Conservation (phyloP, 2,329 filamentous ascomycete genomes). For the Capronia epimyces region DNA sequence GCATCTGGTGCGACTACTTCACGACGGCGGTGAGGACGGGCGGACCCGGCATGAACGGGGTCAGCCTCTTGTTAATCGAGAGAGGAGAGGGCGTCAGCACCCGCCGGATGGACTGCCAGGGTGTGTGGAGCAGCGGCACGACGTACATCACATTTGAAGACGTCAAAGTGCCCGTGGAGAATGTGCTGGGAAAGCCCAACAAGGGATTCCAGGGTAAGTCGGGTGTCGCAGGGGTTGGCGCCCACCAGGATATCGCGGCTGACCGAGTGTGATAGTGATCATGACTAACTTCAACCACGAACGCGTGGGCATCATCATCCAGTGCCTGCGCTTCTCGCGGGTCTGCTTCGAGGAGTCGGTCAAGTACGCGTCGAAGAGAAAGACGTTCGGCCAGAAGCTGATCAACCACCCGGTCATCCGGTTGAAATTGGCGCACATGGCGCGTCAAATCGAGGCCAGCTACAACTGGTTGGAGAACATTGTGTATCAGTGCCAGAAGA, state of each 20-base stretch:
- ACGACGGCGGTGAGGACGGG: slow-evolving; percentile 92
- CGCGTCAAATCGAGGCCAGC: slow-evolving; percentile 92
- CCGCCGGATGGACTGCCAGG: slow-evolving; percentile 95
- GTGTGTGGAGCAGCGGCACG: slow-evolving; percentile 90
- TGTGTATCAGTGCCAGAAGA: slow-evolving; percentile 85
- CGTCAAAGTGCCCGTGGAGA: slow-evolving; percentile 98
- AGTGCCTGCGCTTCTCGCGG: slow-evolving; percentile 88
- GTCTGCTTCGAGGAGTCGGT: slow-evolving; percentile 96
- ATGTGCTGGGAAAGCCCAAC: slow-evolving; percentile 95
- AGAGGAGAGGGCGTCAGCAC: slow-evolving; percentile 83
- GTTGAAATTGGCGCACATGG: slow-evolving; percentile 97
- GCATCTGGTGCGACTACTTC: slow-evolving; percentile 95
- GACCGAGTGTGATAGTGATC: slow-evolving; percentile 57
- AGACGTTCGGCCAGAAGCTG: slow-evolving; percentile 92
- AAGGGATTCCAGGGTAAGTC: slow-evolving; percentile 76
- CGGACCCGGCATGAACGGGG: slow-evolving; percentile 82
- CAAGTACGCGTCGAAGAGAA: slow-evolving; percentile 95
- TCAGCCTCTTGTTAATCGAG: slow-evolving; percentile 88
- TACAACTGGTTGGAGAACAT: slow-evolving; percentile 96
- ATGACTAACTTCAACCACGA: slow-evolving; percentile 99
- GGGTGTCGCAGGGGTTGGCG: not conserved
- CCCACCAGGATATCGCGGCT: not conserved
- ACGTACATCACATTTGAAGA: slow-evolving; percentile 98
- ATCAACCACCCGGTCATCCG: slow-evolving; percentile 97
- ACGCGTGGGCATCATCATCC: slow-evolving; percentile 97